phyloP scores from a whole-genome alignment of 2,329 filamentous ascomycete genomes.

The Alternaria conjuncta region DNA sequence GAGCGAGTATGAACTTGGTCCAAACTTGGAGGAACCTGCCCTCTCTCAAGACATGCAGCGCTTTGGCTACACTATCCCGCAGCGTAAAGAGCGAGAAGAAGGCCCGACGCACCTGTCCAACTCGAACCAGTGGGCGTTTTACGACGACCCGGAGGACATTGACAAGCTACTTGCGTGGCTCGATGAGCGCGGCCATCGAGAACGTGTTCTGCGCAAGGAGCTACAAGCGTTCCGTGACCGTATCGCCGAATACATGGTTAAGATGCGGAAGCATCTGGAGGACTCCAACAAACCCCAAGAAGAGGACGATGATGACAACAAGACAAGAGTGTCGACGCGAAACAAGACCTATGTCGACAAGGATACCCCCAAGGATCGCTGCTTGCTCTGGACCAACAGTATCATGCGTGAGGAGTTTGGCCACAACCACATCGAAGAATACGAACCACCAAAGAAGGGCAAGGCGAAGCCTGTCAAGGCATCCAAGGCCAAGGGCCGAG shows the following conservation, averaged over 20 bases:
- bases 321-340: conserved; percentile 66
- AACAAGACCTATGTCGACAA: conserved; percentile 65
- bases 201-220: conserved; percentile 87
- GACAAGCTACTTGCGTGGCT: conserved; percentile 86
- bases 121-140: conserved; percentile 89
- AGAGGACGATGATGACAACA: conserved; percentile 54
- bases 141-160: conserved; percentile 78
- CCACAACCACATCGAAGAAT: conserved; percentile 64
- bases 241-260: conserved; percentile 80
- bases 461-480: conserved; percentile 49
- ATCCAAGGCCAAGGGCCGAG: conserved; percentile 35
- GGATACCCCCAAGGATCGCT: conserved; percentile 60
- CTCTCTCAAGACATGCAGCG: conserved; percentile 77
- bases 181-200: conserved; percentile 83
- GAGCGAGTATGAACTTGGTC: conserved; percentile 77
- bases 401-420: conserved; percentile 65
- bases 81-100: conserved; percentile 87
- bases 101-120: conserved; percentile 77
- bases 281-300: conserved; percentile 58
- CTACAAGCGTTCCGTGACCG: conserved; percentile 76
- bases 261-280: conserved; percentile 74
- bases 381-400: conserved; percentile 70
- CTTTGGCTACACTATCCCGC: conserved; percentile 81
- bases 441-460: conserved; percentile 56
- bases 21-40: conserved; percentile 61